Percentiles rank a stretch among this genome's conserved stretches.
Conservation (phyloP, 73 alveolate species). For the Paramecium biaurelia region DNA sequence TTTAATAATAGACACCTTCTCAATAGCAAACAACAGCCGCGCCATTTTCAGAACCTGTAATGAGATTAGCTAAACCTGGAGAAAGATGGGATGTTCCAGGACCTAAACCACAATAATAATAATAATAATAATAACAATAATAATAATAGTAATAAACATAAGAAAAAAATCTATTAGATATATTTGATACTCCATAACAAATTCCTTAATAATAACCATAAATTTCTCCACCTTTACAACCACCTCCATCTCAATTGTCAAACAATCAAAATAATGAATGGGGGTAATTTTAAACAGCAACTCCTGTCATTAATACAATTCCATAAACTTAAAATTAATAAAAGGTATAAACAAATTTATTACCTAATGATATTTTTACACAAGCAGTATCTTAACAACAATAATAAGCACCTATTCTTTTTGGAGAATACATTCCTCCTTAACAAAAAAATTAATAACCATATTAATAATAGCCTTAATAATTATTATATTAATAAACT, state of each 20-base stretch:
- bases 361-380: neutral
- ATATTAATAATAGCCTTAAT: neutral
- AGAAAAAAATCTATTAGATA: neutral
- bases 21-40: neutral
- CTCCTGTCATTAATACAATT: neutral
- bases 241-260: neutral
- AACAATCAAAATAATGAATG: neutral
- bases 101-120: neutral
- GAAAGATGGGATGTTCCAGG: constrained; percentile 49
- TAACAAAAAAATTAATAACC: neutral
- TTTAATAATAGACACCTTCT: neutral
- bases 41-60: constrained; percentile 39
- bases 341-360: neutral
- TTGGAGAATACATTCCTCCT: neutral
- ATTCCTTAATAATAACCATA: neutral
- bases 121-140: neutral
- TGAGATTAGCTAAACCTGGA: constrained; percentile 41
- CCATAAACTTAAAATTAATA: neutral
- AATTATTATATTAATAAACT: neutral
- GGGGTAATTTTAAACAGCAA: neutral
- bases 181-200: neutral
- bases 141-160: neutral
- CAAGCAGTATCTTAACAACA: neutral
- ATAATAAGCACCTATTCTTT: neutral
- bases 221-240: neutral